A percentile compares a stretch with the other conserved stretches of the same genome.
Conservation (phyloP, 441 rosid genomes). For the Pelargonium myrrhifolium region DNA sequence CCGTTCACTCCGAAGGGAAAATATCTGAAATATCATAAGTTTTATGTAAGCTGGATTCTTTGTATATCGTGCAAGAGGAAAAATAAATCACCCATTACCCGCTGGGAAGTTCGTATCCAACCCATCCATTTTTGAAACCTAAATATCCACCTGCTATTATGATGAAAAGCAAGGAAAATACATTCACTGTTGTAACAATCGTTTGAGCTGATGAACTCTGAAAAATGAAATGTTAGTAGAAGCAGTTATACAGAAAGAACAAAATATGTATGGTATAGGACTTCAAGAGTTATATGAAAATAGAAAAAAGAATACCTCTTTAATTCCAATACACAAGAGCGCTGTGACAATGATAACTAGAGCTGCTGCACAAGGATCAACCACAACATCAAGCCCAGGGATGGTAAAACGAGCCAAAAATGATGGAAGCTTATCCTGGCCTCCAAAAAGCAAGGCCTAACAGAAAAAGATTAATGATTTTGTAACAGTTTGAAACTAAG, state of each 20-base stretch:
- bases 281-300: background rate
- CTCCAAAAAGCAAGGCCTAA: background rate
- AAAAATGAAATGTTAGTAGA: conserved; percentile 15
- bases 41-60: conserved; percentile 11
- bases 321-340: background rate
- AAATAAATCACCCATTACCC: conserved; percentile 36
- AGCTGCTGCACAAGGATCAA: background rate
- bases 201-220: conserved; percentile 76
- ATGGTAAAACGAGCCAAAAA: background rate
- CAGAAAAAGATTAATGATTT: background rate
- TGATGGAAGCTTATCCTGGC: background rate
- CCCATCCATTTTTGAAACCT: conserved; percentile 75
- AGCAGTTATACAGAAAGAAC: conserved; percentile 3
- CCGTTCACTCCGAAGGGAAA: conserved; percentile 78
- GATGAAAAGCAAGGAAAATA: conserved; percentile 70
- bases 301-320: background rate
- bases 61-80: conserved; percentile 9
- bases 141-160: conserved; percentile 65
- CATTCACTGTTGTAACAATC: conserved; percentile 62
- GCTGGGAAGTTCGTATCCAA: conserved; percentile 65
- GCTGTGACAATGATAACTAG: background rate
- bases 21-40: conserved; percentile 37
- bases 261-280: background rate
- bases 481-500: background rate
- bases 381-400: background rate